Evolutionary conservation across 192 early-diverging fungal species (phyloP).

Genomic region (Linderina pennispora): DNA sequence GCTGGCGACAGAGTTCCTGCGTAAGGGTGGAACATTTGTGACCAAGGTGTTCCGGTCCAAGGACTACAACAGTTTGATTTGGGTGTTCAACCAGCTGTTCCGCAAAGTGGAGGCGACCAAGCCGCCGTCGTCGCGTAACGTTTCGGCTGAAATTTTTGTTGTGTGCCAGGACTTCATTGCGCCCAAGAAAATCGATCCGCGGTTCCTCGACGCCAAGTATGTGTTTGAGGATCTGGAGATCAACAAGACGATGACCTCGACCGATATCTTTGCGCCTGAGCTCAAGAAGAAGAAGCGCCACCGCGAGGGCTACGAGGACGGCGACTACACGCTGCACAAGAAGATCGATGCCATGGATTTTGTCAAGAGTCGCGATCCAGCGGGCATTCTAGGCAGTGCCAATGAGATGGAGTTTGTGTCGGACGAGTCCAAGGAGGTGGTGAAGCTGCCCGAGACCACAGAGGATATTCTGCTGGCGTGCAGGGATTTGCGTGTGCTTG

Average conservation of each 20-base stretch:
- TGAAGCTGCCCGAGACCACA: conserved; percentile 62
- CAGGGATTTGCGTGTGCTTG: conserved; percentile 85
- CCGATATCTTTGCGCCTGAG: conserved; percentile 88
- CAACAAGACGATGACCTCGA: conserved; percentile 44
- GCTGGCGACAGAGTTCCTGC: conserved; percentile 89
- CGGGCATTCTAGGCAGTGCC: conserved; percentile 67
- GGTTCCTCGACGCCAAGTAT: conserved; percentile 85
- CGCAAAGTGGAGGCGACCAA: conserved; percentile 96
- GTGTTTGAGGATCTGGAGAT: conserved; percentile 90
- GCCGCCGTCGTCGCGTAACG: conserved; percentile 93
- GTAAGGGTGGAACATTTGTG: conserved; percentile 89
- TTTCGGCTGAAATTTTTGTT: conserved; percentile 99
- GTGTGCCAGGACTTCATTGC: conserved; percentile 91
- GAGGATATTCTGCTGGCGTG: conserved; percentile 76
- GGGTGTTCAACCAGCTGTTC: conserved; percentile 98
- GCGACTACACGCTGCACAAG: conserved; percentile 86
- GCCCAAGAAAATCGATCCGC: conserved; percentile 91
- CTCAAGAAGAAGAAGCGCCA: conserved; percentile 75
- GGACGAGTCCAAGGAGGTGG: conserved; percentile 54
- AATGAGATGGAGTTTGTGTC: conserved; percentile 72
- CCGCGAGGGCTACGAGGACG: conserved; percentile 95
- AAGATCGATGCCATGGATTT: conserved; percentile 72
- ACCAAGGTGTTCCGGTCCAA: conserved; percentile 98
- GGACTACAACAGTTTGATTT: conserved; percentile 98
- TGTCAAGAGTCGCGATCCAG: conserved; percentile 69